These are phyloP conservation scores for Populus euphratica DNA, from an alignment of 345 rosid genomes.

Conservation along the genomic window DNA sequence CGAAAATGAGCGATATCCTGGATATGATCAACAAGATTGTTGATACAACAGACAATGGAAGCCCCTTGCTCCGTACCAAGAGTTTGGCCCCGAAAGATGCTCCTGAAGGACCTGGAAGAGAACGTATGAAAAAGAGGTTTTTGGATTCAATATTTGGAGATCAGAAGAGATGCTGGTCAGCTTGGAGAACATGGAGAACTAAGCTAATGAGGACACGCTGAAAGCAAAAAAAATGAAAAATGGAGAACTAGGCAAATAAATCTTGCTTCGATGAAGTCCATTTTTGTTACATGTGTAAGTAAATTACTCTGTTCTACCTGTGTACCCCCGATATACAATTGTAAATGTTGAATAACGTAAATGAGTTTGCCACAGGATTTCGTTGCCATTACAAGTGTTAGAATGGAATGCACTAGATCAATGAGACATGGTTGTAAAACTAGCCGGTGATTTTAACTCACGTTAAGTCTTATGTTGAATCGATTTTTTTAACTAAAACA, in stretches of 20 bases:
- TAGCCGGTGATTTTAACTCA: too few relatives aligned
- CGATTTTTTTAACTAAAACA: too few relatives aligned
- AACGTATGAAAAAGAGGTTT: constrained; percentile 47
- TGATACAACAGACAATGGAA: constrained; percentile 40
- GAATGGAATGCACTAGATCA: background rate
- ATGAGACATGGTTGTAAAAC: too few relatives aligned
- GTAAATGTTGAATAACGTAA: background rate
- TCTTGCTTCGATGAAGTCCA: background rate
- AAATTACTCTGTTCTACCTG: background rate
- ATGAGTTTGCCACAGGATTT: background rate
- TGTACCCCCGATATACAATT: background rate
- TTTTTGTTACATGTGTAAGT: background rate
- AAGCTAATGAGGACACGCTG: constrained; percentile 30
- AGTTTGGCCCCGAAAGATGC: constrained; percentile 29
- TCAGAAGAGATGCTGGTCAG: constrained; percentile 39
- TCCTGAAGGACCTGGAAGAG: constrained; percentile 40
- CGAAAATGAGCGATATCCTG: constrained; percentile 74
- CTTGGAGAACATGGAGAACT: constrained; percentile 49
- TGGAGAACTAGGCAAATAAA: background rate
- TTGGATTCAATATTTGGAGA: constrained; percentile 42
- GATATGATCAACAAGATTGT: constrained; percentile 62
- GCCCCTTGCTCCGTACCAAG: constrained; percentile 35
- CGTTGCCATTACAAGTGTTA: background rate
- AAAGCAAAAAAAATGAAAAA: background rate
- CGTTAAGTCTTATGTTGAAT: too few relatives aligned